Base-by-base conservation (phyloP, 2,329 filamentous ascomycete species). In the Fusarium hostae region DNA sequence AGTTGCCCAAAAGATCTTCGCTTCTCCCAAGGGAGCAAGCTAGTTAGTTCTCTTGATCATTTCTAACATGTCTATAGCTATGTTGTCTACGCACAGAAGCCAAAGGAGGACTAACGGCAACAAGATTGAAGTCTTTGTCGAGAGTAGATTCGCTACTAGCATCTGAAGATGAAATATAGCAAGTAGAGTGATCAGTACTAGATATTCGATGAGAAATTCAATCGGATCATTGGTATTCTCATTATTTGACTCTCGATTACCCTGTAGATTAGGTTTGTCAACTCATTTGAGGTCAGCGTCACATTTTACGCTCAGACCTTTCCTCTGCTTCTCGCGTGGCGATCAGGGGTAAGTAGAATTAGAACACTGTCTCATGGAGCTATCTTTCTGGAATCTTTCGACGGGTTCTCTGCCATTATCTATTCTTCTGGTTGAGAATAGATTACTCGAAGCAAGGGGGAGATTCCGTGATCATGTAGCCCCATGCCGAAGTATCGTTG, bases 81-180 rank as follows among this genome's bases (percentile, higher is more conserved):
- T 3, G 70, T 71, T 13, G 65, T 68, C 13, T 65, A 68, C 20
- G 65, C 66, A 6, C 65, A 68, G 18, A 68, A 64, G 18, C 65
- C 66, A 7, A 40, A 48, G 12, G 41, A 59, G 1, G 28, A 48
- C 8, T 56, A 6, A 35, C 12, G 2, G 11, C 3, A 26, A 2
- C 3, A n/a, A n/a, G 32, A 26, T 7, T 8, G 3, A 12, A 4
- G 16, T 2, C 37, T n/a, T 12, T 26, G 22, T 51, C 16, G 10
- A n/a, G 12, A 3, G 7, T 37, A 26, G 12, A 37, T 12, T 12
- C 9, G 6, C 22, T 9, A 8, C 1, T 10, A 8, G 20, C 10
- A 5, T 26, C 5, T n/a, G 5, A 16, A 26, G 32, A 52, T 16
- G 22, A 20, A 5, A 13, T 12, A n/a, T 20, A 4, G 12, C 32